A percentile compares a stretch with the other conserved stretches of the same genome.
Evolutionary conservation across 352 stramenopile genomes (phyloP).

Genomic region (Phytophthora aleatoria): DNA sequence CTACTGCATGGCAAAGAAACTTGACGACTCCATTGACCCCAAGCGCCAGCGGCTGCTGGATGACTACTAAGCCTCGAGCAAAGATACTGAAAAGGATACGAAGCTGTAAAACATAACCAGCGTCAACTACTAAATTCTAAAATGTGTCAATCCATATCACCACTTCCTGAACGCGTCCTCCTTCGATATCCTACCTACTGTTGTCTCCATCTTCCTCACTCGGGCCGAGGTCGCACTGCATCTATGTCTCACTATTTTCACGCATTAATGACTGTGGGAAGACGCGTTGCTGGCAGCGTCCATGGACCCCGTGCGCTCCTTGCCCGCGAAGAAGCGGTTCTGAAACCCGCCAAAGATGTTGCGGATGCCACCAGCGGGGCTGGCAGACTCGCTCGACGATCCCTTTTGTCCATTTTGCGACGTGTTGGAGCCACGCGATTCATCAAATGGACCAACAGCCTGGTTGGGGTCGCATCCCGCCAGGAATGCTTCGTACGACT

Average conservation of each 20-base stretch:
- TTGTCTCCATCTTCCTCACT: slow-evolving; percentile 6
- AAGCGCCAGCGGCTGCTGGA: slow-evolving; percentile 72
- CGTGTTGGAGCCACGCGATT: slow-evolving; percentile 34
- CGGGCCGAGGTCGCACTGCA: slow-evolving; percentile 2
- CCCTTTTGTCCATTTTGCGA: slow-evolving; percentile 44
- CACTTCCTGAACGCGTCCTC: slow-evolving; percentile 13
- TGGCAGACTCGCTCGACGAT: slow-evolving; percentile 44
- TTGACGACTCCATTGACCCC: slow-evolving; percentile 63
- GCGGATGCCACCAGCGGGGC: slow-evolving; percentile 47
- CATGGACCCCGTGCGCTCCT: slow-evolving; percentile 62
- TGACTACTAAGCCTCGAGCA: slow-evolving; percentile 43
- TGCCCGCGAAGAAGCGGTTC: slow-evolving; percentile 74
- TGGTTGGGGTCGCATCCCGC: slow-evolving; percentile 52
- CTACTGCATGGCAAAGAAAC: slow-evolving; percentile 70
- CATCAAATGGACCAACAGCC: slow-evolving; percentile 19
- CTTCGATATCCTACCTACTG: slow-evolving; percentile 27
- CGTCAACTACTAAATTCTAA: slow-evolving; percentile 40
- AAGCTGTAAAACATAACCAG: background rate
- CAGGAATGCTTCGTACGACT: slow-evolving; percentile 82
- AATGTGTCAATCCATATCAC: slow-evolving; percentile 29
- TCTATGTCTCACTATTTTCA: slow-evolving; percentile 25
- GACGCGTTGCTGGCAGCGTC: slow-evolving; percentile 47
- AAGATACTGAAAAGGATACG: too few relatives aligned
- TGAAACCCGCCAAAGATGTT: slow-evolving; percentile 75
- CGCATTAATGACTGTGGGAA: slow-evolving; percentile 32